Base-by-base conservation (phyloP, 129 eudicot species). In the Ambrosia trifida region DNA sequence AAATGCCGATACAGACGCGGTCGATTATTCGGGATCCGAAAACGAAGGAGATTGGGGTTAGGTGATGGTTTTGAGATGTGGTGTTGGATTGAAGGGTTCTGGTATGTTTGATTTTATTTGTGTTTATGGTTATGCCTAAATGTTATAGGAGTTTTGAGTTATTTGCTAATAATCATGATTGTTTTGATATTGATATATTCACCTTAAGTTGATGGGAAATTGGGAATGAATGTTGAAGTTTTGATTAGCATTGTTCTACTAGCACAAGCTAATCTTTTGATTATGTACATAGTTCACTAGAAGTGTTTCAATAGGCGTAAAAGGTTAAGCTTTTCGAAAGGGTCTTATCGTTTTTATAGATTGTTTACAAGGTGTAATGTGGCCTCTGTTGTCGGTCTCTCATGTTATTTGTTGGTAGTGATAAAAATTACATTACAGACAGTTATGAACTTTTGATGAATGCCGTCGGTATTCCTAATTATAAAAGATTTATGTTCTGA, bases 1-100 rank as follows among this genome's bases (percentile, higher is more conserved):
- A 79, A 4, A 72, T 79, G 83, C 83, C 83, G 30, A 66, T 79
- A 3, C 64, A 24, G 19, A 79, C 83, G 44, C 66, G 83, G 30
- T 46, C 74, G 9, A 24, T 78, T 5, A 41, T 66, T 30, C 19
- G 79, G n/a, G 79, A 69, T 66, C 60, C 81, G 2, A 40, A 63
- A 31, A 63, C 66, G 11, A 78, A 64, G 36, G 81, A 78, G n/a
- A 78, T 78, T 40, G 81, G 81, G 9, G 32, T 78, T 41, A 59
- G 80, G 58, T 73, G 70, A 66, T 41, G 32, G 14, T 70, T 44
- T 61, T 16, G 46, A 5, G 16, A 5, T 49, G 0, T 7, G 0
- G 46, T 46, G 35, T 76, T 59, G 49, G 75, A 76, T 7, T 76
- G 2, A 13, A 36, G 30, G 64, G 30, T 68, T 17, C n/a, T 68